A percentile compares a stretch with the other conserved stretches of the same genome.
Evolutionary conservation across 139 green algal species (phyloP).

Genomic region (Eudorina sp.): DNA sequence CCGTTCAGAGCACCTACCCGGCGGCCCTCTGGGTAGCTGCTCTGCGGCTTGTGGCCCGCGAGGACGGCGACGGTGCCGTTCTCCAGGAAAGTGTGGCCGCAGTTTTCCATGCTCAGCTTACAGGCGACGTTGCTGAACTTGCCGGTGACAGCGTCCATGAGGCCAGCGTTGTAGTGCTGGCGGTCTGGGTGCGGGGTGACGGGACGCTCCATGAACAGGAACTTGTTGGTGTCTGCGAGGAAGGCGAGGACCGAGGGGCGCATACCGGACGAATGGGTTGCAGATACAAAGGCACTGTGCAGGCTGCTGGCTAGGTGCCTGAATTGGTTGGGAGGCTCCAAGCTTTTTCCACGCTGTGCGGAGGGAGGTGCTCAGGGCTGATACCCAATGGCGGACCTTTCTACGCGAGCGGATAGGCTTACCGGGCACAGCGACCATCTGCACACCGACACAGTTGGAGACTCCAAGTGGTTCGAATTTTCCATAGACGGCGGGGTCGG

Average conservation of each 20-base stretch:
- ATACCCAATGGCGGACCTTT: no score
- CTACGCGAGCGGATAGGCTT: neutral
- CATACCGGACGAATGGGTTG: no score
- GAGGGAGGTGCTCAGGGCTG: no score
- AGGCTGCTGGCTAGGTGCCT: no score
- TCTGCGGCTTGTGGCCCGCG: slow-evolving; percentile 47
- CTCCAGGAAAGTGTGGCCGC: slow-evolving; percentile 29
- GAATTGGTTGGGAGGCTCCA: no score
- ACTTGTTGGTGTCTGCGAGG: slow-evolving; percentile 12
- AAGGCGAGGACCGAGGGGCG: no score
- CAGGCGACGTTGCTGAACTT: neutral
- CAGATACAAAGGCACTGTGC: no score
- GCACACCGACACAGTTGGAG: slow-evolving; percentile 23
- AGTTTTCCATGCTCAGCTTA: slow-evolving; percentile 44
- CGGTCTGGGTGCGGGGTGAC: slow-evolving; percentile 6
- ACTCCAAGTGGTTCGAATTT: neutral
- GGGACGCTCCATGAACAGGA: slow-evolving; percentile 47
- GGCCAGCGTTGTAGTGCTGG: slow-evolving; percentile 34
- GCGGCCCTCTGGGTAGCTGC: slow-evolving; percentile 33
- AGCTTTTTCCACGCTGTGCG: no score
- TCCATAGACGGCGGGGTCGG: neutral
- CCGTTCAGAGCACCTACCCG: neutral
- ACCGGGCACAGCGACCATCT: slow-evolving; percentile 38
- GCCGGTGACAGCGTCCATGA: neutral
- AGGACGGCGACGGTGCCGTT: slow-evolving; percentile 43